These are phyloP conservation scores for Polymyxa betae DNA, from an alignment of 208 protist species.

Conservation along the genomic window DNA sequence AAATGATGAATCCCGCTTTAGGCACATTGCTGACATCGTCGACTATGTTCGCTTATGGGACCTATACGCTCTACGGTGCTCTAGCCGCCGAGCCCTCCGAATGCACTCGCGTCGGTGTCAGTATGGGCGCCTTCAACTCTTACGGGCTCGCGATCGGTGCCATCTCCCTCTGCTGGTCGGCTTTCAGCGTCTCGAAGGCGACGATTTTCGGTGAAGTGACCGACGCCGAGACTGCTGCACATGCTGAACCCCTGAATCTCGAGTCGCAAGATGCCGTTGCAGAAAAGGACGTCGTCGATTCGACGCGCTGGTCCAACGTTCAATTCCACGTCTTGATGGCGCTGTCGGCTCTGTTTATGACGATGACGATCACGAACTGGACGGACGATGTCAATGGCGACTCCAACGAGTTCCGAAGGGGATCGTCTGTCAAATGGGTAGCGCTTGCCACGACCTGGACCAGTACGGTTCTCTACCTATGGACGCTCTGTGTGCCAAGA, in stretches of 20 bases:
- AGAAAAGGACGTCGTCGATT: neutral
- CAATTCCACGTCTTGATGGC: conserved; percentile 51
- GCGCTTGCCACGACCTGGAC: conserved; percentile 7
- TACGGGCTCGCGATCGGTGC: neutral
- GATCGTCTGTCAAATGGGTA: neutral
- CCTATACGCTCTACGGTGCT: conserved; percentile 25
- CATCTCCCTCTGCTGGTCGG: conserved; percentile 19
- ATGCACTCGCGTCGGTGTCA: neutral
- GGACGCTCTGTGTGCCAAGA: neutral
- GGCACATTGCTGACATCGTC: conserved; percentile 32
- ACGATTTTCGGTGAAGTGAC: neutral
- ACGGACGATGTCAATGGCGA: neutral
- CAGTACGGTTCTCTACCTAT: neutral
- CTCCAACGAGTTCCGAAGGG: neutral
- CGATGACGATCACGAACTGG: conserved; percentile 28
- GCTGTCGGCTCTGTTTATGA: conserved; percentile 41
- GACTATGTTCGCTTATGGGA: conserved; percentile 29
- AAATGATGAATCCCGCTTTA: neutral
- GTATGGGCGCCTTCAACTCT: neutral
- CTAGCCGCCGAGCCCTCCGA: conserved; percentile 22
- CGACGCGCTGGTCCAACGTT: neutral
- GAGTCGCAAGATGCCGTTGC: neutral
- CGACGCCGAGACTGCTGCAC: neutral
- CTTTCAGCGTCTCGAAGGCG: conserved; percentile 25
- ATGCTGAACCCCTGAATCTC: neutral